Base-by-base conservation (phyloP, 1,284 basidiomycete genomes). In the Leucoagaricus sp. region DNA sequence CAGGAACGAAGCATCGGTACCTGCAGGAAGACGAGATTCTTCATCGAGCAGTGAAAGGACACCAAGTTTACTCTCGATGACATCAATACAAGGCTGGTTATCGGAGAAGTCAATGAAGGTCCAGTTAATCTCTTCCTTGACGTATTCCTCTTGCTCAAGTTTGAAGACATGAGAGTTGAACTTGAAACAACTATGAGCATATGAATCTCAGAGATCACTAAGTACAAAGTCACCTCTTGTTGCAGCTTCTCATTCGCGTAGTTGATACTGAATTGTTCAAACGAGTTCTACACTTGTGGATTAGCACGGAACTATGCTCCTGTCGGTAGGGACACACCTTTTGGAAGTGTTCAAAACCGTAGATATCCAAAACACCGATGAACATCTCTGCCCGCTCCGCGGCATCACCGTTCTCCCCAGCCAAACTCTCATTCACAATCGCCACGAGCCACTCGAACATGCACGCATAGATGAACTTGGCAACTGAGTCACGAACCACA, bases 221-320 rank as follows among this genome's bases (percentile, higher is more conserved):
- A 28, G 17, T 40, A 3, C 49, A 17, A 31, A 86, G 66, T 4
- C 63, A 92, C 93, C 83, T 96, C 93, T 71, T 97, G 95, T 65
- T 97, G 95, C 31, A 97, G 73, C 71, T 99, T 98, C 75, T 99
- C 97, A 68, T 99, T 99, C 45, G 97, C 97, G 72, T 98, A 99
- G 72, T 99, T 99, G 79, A 99, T 99, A 73, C 96, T 98, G 76
- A 99, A 99, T 76, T 99, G 97, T 73, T 99, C 97, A 69, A 98
- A 99, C 9, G 94, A 97, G 74, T 98, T 98, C 89, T 91, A 63
- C 23, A 45, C 44, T n/a, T 50, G 15, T 12, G 13, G n/a, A 38
- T 60, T 45, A 59, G 48, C 59, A 59, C 56, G 28, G 53, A 38
- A 21, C 44, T 21, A 34, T 33, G 7, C 17, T 26, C 42, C 31